Base-by-base conservation (phyloP, 225 moss, liverwort and hornwort genomes). In the Neckera pumila region DNA sequence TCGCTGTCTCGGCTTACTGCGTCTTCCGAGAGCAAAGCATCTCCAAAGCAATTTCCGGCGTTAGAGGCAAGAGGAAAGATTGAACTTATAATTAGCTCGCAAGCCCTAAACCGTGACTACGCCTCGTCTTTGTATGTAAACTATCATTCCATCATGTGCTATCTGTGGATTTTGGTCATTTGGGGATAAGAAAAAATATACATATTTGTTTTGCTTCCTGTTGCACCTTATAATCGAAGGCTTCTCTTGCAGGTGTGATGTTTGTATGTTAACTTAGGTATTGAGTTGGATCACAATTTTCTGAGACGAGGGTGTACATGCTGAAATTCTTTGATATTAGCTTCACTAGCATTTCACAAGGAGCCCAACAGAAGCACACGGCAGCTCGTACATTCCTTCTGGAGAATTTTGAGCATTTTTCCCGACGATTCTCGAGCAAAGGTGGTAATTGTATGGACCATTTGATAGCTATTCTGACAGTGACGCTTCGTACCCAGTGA, bases 21-120 rank as follows among this genome's bases (percentile, higher is more conserved):
- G 92, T 90, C 47, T 93, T 90, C 87, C 90, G 92, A 43, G 95
- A 95, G 89, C 95, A 93, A 79, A 71, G 74, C 83, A 93, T 93
- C 85, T 93, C 93, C 59, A 88, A 91, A 80, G 61, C 87, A 36
- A 90, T 86, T 53, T 84, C 86, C n/a, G 67, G 56, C 42, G 80
- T 65, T 54, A 75, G 57, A 45, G 67, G 30, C 85, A 92, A 91
- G 88, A 85, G 89, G 83, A 80, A 90, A 62, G 89, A 91, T 12
- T 92, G 84, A 92, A 75, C 42, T 19, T 6, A 17, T n/a, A n/a
- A n/a, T 17, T 26, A 14, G 61, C 45, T 54, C 49, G 53, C 86
- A 65, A 76, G 56, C 20, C 71, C 62, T 74, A 36, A 61, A 28
- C 30, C 70, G 60, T 45, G 71, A 51, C 49, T 49, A 34, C 45